Base-by-base conservation (phyloP, 345 rosid genomes). In the Nephelium lappaceum region DNA sequence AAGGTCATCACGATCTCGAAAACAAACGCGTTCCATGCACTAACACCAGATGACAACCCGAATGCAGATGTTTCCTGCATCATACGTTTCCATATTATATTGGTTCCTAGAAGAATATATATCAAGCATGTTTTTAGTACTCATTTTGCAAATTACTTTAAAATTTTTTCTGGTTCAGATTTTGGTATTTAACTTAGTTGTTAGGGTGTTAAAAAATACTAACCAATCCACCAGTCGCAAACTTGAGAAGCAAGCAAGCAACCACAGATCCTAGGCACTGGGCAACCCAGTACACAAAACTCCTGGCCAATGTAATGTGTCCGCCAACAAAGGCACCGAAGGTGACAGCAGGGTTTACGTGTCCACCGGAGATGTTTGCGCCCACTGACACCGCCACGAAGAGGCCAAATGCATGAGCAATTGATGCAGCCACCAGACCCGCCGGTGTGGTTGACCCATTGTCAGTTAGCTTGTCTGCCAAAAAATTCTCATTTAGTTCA, bases 1-100 rank as follows among this genome's bases (percentile, higher is more conserved):
- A 95, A 95, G 60, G 98, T 95, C 98, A 95, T 95, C 78, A 92
- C 97, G 16, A 95, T 95, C 89, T 95, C 98, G 5, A 95, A 91
- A 67, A 93, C 97, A 15, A 93, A 77, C 0, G 97, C 98, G 75
- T 95, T 91, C 94, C 91, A 86, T 67, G 80, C 94, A 0, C 88
- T 78, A 2, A 95, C 93, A 0, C 95, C 98, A 1, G 91, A 65
- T 1, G 98, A 95, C 4, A 95, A 77, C 11, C 89, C 57, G 72
- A 95, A 93, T 25, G 95, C 97, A 0, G 91, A 71, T 38, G 94
- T 92, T 78, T 77, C 81, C 95, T 91, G 83, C 71, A 58, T 19
- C 11, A 79, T 9, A 31, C 36, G 36, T 31, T 31, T 31, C 2
- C 3, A 2, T 2, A 31, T 31, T 27, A 31, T 31, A 31, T 31